These are phyloP conservation scores for Asterochloris sp. DNA, from an alignment of 139 green algal species.

Conservation along the genomic window DNA sequence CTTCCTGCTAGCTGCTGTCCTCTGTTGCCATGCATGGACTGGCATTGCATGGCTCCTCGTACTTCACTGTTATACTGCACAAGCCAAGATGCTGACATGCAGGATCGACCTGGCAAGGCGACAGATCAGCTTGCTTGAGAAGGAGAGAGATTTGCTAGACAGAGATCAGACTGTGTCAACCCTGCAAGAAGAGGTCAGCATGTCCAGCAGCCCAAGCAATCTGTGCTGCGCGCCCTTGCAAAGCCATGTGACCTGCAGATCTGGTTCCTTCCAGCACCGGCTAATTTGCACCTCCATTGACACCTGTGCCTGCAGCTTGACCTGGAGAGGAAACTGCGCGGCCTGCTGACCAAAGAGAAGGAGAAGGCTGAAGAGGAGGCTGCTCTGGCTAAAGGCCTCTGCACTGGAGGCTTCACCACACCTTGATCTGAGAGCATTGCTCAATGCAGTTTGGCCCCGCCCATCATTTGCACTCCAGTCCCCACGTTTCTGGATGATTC, in stretches of 20 bases:
- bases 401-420: conserved; percentile 60
- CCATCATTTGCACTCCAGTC: background rate
- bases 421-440: conserved; percentile 39
- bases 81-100: background rate
- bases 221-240: too few species aligned
- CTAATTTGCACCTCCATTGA: background rate
- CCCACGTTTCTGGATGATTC: too few species aligned
- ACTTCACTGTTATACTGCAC: too few species aligned
- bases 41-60: too few species aligned
- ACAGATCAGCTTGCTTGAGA: conserved; percentile 73
- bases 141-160: conserved; percentile 75
- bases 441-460: background rate
- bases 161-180: conserved; percentile 77
- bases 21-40: too few species aligned
- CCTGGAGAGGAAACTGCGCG: conserved; percentile 77
- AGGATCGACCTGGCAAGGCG: conserved; percentile 68
- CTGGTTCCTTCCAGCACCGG: too few species aligned
- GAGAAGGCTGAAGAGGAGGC: conserved; percentile 87
- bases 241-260: too few species aligned
- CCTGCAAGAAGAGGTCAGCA: conserved; percentile 68
- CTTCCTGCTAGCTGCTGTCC: too few species aligned
- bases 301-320: conserved; percentile 60
- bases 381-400: conserved; percentile 77
- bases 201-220: background rate
- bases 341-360: conserved; percentile 85